These are phyloP conservation scores for Sclerotinia nivalis DNA, from an alignment of 2,329 filamentous ascomycete species.

Conservation along the genomic window DNA sequence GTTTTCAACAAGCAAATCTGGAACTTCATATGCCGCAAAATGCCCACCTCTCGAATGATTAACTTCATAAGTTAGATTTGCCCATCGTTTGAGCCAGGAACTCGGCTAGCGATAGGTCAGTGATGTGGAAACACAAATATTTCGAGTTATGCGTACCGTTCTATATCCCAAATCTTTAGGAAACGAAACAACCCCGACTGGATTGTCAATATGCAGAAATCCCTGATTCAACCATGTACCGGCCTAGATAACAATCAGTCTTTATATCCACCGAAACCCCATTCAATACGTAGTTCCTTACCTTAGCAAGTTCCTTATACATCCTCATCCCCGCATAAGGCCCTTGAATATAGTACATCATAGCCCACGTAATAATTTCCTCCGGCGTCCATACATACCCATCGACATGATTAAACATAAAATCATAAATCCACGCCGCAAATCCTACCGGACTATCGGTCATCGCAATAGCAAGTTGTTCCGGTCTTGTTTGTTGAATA, in stretches of 20 bases:
- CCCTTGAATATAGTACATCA: constrained; percentile 34
- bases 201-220: background rate
- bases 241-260: background rate
- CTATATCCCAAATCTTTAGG: background rate
- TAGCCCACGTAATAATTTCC: constrained; percentile 33
- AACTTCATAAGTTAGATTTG: constrained; percentile 1
- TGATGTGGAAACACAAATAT: no score
- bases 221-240: constrained; percentile 10
- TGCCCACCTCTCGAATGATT: background rate
- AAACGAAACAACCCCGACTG: background rate
- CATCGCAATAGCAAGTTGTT: constrained; percentile 31
- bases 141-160: background rate
- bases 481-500: constrained; percentile 21
- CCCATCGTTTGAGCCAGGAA: background rate
- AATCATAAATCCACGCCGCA: constrained; percentile 38
- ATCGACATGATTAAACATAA: constrained; percentile 16
- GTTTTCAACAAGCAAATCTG: constrained; percentile 3
- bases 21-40: constrained; percentile 13
- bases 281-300: background rate
- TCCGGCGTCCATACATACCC: constrained; percentile 26
- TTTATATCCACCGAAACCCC: no score
- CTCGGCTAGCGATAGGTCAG: background rate
- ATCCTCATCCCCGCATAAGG: constrained; percentile 28
- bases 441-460: constrained; percentile 42
- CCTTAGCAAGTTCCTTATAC: constrained; percentile 30